phyloP scores from a whole-genome alignment of 1,284 basidiomycete species.

The Fomitopsis schrenkii region DNA sequence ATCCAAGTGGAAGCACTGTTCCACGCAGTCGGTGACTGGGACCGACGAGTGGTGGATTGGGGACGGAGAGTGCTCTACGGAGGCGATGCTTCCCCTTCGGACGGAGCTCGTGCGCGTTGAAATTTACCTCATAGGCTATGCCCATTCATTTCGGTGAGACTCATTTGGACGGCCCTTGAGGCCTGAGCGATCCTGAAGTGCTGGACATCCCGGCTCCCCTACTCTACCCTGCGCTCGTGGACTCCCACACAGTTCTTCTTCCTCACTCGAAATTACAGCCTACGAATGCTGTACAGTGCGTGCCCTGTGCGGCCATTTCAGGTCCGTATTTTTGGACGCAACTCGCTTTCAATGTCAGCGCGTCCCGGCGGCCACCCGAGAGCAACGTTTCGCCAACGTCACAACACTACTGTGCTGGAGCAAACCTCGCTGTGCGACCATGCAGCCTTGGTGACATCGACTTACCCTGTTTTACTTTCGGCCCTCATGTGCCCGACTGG shows the following conservation, averaged over 20 bases:
- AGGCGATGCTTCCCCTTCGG: conserved; percentile 10
- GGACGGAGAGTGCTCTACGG: conserved; percentile 24
- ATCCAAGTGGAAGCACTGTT: conserved; percentile 24
- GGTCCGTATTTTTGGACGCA: background rate
- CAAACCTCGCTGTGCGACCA: background rate
- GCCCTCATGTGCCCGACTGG: no score
- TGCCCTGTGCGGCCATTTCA: background rate
- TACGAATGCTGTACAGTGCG: no score
- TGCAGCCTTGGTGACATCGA: background rate
- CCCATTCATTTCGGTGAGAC: background rate
- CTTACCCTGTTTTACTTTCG: no score
- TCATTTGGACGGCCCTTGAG: background rate
- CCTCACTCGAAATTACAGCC: no score
- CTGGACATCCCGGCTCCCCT: background rate
- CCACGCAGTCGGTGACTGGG: conserved; percentile 16
- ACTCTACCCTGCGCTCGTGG: background rate
- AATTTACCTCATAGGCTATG: background rate
- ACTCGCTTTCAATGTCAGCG: background rate
- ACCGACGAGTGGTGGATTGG: conserved; percentile 22
- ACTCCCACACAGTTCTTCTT: background rate
- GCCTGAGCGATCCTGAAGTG: background rate
- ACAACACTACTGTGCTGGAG: background rate
- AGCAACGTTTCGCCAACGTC: background rate
- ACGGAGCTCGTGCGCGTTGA: background rate
- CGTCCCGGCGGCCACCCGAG: background rate